Conservation (phyloP, 352 stramenopile genomes). For the Aphanomyces euteiches region DNA sequence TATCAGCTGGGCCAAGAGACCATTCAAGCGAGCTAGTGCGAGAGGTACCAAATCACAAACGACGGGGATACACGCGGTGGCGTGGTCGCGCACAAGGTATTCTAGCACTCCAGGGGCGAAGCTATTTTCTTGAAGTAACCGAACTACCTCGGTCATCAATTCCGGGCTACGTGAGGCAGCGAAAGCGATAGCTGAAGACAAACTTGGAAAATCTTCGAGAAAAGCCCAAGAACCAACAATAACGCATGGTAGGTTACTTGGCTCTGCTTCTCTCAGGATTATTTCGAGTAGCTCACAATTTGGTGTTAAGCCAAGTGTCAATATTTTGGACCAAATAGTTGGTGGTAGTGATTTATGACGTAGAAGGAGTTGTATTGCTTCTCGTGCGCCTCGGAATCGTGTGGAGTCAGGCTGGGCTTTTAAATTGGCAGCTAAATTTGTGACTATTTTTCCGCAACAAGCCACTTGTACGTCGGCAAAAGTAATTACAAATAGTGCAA, state of each 20-base stretch:
- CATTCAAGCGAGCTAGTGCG: neutral
- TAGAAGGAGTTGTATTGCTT: neutral
- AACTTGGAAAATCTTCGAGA: neutral
- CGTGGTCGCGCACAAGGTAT: neutral
- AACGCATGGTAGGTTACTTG: neutral
- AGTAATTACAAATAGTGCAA: conserved; percentile 56
- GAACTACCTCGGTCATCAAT: neutral
- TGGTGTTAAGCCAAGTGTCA: neutral
- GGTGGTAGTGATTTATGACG: neutral
- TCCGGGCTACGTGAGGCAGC: too few species aligned
- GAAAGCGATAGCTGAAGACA: neutral
- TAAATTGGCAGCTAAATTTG: conserved; percentile 64
- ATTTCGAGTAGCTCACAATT: neutral
- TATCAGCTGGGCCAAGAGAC: neutral
- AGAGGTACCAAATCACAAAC: neutral
- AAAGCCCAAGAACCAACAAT: neutral
- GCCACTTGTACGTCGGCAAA: conserved; percentile 56
- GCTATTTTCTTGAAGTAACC: neutral
- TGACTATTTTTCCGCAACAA: conserved; percentile 72
- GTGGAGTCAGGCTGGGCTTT: neutral
- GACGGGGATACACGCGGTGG: neutral
- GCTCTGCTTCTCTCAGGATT: neutral
- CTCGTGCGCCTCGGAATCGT: neutral
- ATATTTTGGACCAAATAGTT: neutral
- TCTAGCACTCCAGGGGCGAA: neutral